Percentiles rank a stretch among this genome's conserved stretches.
Conservation (phyloP, 1,284 basidiomycete genomes). For the Filobasidium uniguttulatum region DNA sequence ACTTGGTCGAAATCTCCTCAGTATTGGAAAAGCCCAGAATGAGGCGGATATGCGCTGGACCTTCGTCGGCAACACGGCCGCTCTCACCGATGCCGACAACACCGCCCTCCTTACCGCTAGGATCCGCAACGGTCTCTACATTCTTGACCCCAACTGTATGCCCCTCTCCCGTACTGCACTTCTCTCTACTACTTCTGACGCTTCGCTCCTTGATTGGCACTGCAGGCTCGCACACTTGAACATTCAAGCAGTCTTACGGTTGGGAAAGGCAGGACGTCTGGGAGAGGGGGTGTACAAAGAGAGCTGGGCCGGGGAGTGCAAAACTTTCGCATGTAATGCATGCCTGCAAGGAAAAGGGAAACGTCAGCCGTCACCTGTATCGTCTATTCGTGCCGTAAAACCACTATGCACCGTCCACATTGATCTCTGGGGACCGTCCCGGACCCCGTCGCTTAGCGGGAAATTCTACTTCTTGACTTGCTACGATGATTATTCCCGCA, state of each 20-base stretch:
- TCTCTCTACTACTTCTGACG: no score
- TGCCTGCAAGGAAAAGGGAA: neutral
- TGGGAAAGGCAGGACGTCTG: no score
- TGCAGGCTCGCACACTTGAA: no score
- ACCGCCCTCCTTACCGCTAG: neutral
- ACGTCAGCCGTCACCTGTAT: neutral
- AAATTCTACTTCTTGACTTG: conserved; percentile 13
- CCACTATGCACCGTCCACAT: conserved; percentile 5
- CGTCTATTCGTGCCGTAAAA: neutral
- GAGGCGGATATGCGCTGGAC: neutral
- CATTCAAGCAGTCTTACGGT: no score
- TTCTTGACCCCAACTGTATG: no score
- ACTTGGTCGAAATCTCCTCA: neutral
- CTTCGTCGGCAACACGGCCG: neutral
- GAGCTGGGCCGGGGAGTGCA: no score
- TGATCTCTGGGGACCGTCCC: conserved; percentile 17
- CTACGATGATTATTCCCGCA: conserved; percentile 16
- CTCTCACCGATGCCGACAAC: neutral
- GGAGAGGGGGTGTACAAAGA: no score
- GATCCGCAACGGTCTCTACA: neutral
- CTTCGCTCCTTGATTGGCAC: no score
- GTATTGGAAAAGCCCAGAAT: neutral
- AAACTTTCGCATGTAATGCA: neutral
- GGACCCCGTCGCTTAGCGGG: conserved; percentile 9
- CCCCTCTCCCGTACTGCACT: no score